Percentiles rank a stretch among this genome's conserved stretches.
Conservation (phyloP, 2,329 filamentous ascomycete species). For the Claviceps quebecensis region DNA sequence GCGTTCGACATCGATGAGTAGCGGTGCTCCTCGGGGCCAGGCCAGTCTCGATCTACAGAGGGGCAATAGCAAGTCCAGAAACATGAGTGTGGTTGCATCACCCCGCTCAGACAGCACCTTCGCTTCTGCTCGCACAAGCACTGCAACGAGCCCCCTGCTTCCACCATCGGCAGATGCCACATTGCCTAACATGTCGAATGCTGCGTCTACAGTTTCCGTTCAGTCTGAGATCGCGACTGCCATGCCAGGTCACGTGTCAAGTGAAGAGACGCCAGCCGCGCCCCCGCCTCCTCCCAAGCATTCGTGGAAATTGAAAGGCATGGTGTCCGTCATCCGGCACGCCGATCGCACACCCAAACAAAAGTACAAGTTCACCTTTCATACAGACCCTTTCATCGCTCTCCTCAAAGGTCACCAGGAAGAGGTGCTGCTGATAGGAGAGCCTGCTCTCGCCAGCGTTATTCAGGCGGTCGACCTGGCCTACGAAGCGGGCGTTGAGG, state of each 20-base stretch:
- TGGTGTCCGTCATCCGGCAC: constrained; percentile 91
- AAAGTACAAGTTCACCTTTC: constrained; percentile 99
- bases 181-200: constrained; percentile 10
- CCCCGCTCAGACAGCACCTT: constrained; percentile 18
- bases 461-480: constrained; percentile 76
- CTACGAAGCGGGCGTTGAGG: constrained; percentile 66
- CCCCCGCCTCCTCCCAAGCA: constrained; percentile 68
- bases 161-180: constrained; percentile 19
- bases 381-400: constrained; percentile 90
- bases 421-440: constrained; percentile 86
- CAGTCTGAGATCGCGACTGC: constrained; percentile 18
- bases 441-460: constrained; percentile 78
- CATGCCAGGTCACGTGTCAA: constrained; percentile 7
- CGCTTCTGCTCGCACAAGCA: constrained; percentile 21
- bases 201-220: constrained; percentile 24
- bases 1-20: constrained; percentile 8
- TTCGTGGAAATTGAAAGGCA: constrained; percentile 95
- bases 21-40: constrained; percentile 16
- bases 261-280: constrained; percentile 31
- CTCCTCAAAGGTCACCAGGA: constrained; percentile 90
- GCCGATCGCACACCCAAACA: constrained; percentile 97
- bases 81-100: constrained; percentile 17
- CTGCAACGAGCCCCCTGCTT: constrained; percentile 20
- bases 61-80: constrained; percentile 12
- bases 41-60: constrained; percentile 8